These are phyloP conservation scores for Amborella trichopoda DNA, from an alignment of 164 flowering plant species.

Conservation along the genomic window DNA sequence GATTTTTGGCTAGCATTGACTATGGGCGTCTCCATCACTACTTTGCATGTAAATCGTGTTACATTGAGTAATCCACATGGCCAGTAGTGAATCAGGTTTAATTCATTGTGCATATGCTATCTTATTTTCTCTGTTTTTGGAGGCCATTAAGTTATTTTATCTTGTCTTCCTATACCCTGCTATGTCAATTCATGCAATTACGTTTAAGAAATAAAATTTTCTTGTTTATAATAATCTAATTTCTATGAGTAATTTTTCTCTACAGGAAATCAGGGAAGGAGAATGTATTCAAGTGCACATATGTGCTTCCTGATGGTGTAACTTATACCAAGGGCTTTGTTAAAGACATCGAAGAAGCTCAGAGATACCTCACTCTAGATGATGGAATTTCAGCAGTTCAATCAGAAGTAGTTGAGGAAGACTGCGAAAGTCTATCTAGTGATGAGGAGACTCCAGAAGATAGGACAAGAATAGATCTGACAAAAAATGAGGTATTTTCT, in stretches of 20 bases:
- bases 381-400: constrained; percentile 13
- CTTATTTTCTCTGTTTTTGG: too few relatives aligned
- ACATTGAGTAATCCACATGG: too few relatives aligned
- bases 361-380: constrained; percentile 31
- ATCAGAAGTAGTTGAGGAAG: constrained; percentile 7
- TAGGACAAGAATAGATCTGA: constrained; percentile 48
- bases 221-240: not conserved
- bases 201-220: too few relatives aligned
- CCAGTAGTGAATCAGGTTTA: too few relatives aligned
- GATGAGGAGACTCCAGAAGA: constrained; percentile 28
- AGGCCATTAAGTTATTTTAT: too few relatives aligned
- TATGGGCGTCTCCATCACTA: too few relatives aligned
- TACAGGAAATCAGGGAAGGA: constrained; percentile 62
- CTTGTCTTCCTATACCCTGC: too few relatives aligned
- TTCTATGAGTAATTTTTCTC: not conserved
- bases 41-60: too few relatives aligned
- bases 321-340: constrained; percentile 74
- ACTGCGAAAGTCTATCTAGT: constrained; percentile 22
- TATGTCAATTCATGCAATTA: too few relatives aligned
- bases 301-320: constrained; percentile 93
- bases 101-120: too few relatives aligned
- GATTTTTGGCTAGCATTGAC: too few relatives aligned
- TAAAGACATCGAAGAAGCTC: constrained; percentile 59
- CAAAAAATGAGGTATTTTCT: constrained; percentile 47
- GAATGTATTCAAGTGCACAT: constrained; percentile 60